Evolutionary conservation across 2,329 filamentous ascomycete species (phyloP).

Genomic region (Ophiocordyceps robertsii): DNA sequence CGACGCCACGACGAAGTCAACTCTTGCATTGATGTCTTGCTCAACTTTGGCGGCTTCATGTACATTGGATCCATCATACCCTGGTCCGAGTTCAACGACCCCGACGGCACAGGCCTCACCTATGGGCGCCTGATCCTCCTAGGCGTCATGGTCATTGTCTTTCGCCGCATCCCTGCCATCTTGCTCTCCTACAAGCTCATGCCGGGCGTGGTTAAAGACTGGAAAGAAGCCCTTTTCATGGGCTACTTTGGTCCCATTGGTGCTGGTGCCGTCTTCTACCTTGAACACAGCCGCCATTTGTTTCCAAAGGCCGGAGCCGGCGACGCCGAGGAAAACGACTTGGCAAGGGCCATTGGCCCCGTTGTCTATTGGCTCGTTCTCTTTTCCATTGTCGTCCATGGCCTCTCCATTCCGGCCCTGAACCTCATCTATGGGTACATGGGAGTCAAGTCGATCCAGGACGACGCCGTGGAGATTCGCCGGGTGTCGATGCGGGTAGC

Average conservation of each 20-base stretch:
- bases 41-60: slow-evolving; percentile 49
- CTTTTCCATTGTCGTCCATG: slow-evolving; percentile 11
- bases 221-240: slow-evolving; percentile 47
- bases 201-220: slow-evolving; percentile 35
- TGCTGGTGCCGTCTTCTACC: slow-evolving; percentile 64
- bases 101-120: slow-evolving; percentile 38
- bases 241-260: slow-evolving; percentile 66
- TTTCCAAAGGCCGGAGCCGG: slow-evolving; percentile 21
- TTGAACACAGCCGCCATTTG: slow-evolving; percentile 33
- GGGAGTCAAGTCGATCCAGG: slow-evolving; percentile 26
- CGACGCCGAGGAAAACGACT: slow-evolving; percentile 18
- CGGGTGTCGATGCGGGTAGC: slow-evolving; percentile 19
- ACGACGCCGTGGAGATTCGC: slow-evolving; percentile 25
- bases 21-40: slow-evolving; percentile 39
- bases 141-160: slow-evolving; percentile 35
- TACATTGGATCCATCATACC: slow-evolving; percentile 43
- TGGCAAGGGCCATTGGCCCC: slow-evolving; percentile 22
- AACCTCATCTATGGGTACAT: slow-evolving; percentile 23
- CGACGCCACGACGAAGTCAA: slow-evolving; percentile 48
- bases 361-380: slow-evolving; percentile 28
- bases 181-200: slow-evolving; percentile 40
- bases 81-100: slow-evolving; percentile 39
- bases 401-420: slow-evolving; percentile 32
- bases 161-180: slow-evolving; percentile 44
- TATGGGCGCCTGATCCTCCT: slow-evolving; percentile 33